These are phyloP conservation scores for Pulicaria dysenterica DNA, from an alignment of 129 eudicot genomes.

Conservation along the genomic window DNA sequence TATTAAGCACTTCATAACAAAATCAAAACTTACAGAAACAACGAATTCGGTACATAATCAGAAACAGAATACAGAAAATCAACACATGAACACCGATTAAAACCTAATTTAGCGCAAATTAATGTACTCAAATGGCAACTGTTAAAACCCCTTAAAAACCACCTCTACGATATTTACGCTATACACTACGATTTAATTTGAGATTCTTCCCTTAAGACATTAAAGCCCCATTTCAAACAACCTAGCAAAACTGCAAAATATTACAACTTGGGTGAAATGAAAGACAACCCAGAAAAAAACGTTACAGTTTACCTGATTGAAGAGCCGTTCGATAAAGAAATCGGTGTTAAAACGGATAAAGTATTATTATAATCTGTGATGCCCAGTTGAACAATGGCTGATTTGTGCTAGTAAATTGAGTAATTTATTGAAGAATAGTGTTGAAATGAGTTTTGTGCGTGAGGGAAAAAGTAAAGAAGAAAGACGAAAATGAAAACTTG, in stretches of 20 bases:
- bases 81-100: not conserved
- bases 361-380: not conserved
- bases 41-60: not conserved
- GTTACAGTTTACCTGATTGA: conserved; percentile 24
- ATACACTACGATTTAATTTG: not conserved
- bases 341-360: conserved; percentile 9
- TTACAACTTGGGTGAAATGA: not conserved
- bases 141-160: conserved; percentile 2
- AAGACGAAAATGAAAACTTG: conserved; percentile 16
- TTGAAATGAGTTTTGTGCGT: conserved; percentile 15
- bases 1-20: not conserved
- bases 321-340: conserved; percentile 12
- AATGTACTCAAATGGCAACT: conserved; percentile 14
- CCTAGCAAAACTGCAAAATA: conserved; percentile 11
- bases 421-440: conserved; percentile 8
- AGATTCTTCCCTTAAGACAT: conserved; percentile 8
- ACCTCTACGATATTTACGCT: not conserved
- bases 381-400: conserved; percentile 1
- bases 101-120: conserved; percentile 20
- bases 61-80: not conserved
- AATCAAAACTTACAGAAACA: conserved; percentile 4
- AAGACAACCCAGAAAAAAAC: not conserved
- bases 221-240: conserved; percentile 18
- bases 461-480: conserved; percentile 2
- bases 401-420: not conserved